Conservation (phyloP, 495 filamentous ascomycete genomes). For the Neurospora cerealis region DNA sequence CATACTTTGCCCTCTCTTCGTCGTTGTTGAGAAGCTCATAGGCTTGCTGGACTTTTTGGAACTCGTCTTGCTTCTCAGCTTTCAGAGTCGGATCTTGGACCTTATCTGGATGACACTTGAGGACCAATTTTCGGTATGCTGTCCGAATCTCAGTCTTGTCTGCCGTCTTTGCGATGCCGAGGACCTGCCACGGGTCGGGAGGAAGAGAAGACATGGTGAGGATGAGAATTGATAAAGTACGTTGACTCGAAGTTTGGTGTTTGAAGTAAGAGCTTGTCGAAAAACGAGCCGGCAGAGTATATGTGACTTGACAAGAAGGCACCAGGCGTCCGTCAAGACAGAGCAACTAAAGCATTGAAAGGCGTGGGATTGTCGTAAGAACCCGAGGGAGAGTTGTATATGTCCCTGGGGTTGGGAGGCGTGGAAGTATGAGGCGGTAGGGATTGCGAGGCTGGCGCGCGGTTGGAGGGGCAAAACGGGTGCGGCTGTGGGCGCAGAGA, state of each 20-base stretch:
- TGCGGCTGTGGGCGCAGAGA: background rate
- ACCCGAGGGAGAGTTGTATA: constrained; percentile 5
- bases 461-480: constrained; percentile 2
- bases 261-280: constrained; percentile 3
- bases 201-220: constrained; percentile 55
- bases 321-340: constrained; percentile 18
- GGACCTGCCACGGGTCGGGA: constrained; percentile 71
- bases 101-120: constrained; percentile 95
- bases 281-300: background rate
- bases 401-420: constrained; percentile 13
- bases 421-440: constrained; percentile 13
- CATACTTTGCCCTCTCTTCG: constrained; percentile 58
- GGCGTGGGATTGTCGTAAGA: constrained; percentile 8
- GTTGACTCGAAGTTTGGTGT: constrained; percentile 5
- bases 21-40: constrained; percentile 88
- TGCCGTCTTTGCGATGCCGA: constrained; percentile 70
- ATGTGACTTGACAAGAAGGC: constrained; percentile 12
- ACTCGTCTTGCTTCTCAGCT: constrained; percentile 65
- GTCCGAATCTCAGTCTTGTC: constrained; percentile 62
- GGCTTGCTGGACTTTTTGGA: constrained; percentile 86
- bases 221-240: background rate
- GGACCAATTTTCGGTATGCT: constrained; percentile 82
- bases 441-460: background rate
- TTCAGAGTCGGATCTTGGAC: constrained; percentile 62
- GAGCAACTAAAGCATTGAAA: constrained; percentile 30